Evolutionary conservation across 495 filamentous ascomycete species (phyloP).

Genomic region (Penicillium canescens): DNA sequence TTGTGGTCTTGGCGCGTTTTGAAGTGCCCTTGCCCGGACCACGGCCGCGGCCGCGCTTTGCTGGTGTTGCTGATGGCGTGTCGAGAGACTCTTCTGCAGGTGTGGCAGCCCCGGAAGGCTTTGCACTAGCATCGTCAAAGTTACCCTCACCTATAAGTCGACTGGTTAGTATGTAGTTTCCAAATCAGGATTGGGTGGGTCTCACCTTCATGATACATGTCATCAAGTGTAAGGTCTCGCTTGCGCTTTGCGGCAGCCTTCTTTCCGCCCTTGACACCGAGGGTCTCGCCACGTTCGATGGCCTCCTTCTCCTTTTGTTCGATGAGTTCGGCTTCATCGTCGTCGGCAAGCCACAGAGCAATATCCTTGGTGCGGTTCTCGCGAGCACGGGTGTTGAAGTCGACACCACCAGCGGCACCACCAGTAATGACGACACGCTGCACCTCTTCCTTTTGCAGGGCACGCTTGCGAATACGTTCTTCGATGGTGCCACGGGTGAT

Average conservation of each 20-base stretch:
- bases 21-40: slow-evolving; percentile 51
- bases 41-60: slow-evolving; percentile 55
- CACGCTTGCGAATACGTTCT: slow-evolving; percentile 96
- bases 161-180: slow-evolving; percentile 18
- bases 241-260: slow-evolving; percentile 59
- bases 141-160: slow-evolving; percentile 76
- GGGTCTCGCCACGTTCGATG: slow-evolving; percentile 53
- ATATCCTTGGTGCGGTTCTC: slow-evolving; percentile 96
- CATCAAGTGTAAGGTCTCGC: slow-evolving; percentile 84
- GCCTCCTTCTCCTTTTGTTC: slow-evolving; percentile 87
- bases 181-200: neutral
- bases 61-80: slow-evolving; percentile 46
- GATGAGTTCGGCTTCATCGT: slow-evolving; percentile 88
- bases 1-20: slow-evolving; percentile 90
- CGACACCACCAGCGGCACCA: slow-evolving; percentile 77
- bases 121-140: slow-evolving; percentile 80
- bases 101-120: slow-evolving; percentile 81
- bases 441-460: slow-evolving; percentile 98
- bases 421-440: slow-evolving; percentile 97
- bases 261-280: slow-evolving; percentile 56
- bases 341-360: slow-evolving; percentile 94
- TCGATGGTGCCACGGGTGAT: slow-evolving; percentile 98
- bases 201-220: slow-evolving; percentile 97
- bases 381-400: slow-evolving; percentile 87
- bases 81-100: slow-evolving; percentile 61